These are phyloP conservation scores for Dactylellina parvicollis DNA, from an alignment of 2,329 filamentous ascomycete genomes.

Conservation along the genomic window DNA sequence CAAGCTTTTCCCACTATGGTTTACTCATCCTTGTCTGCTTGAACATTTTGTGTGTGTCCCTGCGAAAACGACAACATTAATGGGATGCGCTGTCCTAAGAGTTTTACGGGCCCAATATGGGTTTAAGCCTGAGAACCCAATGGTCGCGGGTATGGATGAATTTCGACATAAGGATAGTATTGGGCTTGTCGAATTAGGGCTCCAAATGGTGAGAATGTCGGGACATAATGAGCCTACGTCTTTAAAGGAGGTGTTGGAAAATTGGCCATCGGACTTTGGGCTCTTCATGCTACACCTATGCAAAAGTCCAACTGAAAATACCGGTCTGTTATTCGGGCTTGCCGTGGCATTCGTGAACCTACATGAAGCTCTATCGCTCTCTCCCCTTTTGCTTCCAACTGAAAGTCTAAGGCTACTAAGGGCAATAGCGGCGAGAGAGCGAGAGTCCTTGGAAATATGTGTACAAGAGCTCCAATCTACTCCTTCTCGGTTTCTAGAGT, in stretches of 20 bases:
- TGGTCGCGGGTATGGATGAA: conserved; percentile 62
- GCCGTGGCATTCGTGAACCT: conserved; percentile 27
- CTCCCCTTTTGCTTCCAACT: neutral
- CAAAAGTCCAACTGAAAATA: conserved; percentile 21
- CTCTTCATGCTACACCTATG: conserved; percentile 32
- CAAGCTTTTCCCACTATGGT: conserved; percentile 58
- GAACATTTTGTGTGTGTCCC: conserved; percentile 61
- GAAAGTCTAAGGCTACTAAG: conserved; percentile 3
- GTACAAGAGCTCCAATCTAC: conserved; percentile 13
- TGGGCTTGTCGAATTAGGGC: conserved; percentile 17
- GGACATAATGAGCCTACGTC: conserved; percentile 10
- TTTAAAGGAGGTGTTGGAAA: conserved; percentile 23
- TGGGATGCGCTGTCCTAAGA: conserved; percentile 60
- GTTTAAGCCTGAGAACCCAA: conserved; percentile 60
- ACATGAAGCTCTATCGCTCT: conserved; percentile 11
- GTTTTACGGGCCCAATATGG: conserved; percentile 62
- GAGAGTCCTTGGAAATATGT: conserved; percentile 19
- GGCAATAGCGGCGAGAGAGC: conserved; percentile 13
- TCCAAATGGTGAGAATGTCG: conserved; percentile 9
- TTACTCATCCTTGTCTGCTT: conserved; percentile 61
- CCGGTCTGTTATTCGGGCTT: conserved; percentile 13
- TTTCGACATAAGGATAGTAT: conserved; percentile 45
- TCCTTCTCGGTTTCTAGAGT: conserved; percentile 22
- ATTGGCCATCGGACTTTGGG: conserved; percentile 25
- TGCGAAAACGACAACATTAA: conserved; percentile 59